Percentiles rank a stretch among this genome's conserved stretches.
Conservation (phyloP, 106 monocot species). For the Platanthera zijinensis region DNA sequence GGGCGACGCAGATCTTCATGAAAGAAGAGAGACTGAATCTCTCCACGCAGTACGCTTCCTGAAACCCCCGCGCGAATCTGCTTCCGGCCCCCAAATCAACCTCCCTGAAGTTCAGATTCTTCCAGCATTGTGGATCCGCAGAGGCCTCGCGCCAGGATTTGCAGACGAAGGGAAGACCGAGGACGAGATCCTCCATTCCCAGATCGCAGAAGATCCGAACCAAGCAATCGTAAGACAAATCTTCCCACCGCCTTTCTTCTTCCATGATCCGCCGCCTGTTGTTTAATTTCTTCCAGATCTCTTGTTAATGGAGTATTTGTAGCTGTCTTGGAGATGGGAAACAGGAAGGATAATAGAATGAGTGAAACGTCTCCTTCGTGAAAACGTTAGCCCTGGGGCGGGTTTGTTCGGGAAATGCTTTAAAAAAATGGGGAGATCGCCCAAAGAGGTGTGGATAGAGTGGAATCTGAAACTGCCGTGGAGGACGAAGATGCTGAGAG, state of each 20-base stretch:
- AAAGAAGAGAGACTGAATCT: constrained; percentile 1
- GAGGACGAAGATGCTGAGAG: not conserved
- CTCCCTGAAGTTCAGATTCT: constrained; percentile 8
- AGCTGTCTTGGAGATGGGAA: not conserved
- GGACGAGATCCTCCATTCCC: not conserved
- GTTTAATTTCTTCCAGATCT: not conserved
- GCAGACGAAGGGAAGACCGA: constrained; percentile 9
- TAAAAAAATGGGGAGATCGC: not conserved
- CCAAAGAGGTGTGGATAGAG: not conserved
- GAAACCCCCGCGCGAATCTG: not conserved
- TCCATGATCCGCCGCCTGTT: not conserved
- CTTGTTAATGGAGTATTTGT: not conserved
- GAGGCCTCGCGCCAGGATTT: constrained; percentile 6
- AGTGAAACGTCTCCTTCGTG: not conserved
- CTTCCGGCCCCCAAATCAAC: not conserved
- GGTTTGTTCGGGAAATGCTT: not conserved
- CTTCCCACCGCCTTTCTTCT: not conserved
- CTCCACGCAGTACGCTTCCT: not conserved
- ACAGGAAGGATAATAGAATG: not conserved
- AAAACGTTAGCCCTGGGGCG: not conserved
- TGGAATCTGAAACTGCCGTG: not conserved
- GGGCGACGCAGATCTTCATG: constrained; percentile 6
- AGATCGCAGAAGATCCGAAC: not conserved
- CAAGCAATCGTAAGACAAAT: not conserved
- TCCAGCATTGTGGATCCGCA: constrained; percentile 11